A percentile compares a stretch with the other conserved stretches of the same genome.
Conservation (phyloP, 768 basidiomycete genomes). For the Gymnopilus dilepis region DNA sequence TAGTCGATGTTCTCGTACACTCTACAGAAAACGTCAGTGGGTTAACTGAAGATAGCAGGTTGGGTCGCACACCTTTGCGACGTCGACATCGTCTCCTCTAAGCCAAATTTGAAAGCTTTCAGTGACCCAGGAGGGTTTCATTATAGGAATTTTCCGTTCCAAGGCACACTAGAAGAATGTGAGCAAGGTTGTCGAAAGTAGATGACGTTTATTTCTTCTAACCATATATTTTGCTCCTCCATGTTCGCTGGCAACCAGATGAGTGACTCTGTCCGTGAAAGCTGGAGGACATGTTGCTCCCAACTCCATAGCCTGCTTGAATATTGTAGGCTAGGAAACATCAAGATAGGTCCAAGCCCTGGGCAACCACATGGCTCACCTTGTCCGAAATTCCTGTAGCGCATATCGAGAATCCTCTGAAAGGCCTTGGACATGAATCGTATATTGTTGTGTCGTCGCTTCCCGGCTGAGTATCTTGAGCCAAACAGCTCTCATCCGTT, state of each 20-base stretch:
- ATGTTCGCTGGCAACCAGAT: conserved; percentile 81
- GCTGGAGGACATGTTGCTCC: conserved; percentile 73
- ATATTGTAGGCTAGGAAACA: conserved; percentile 62
- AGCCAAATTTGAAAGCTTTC: conserved; percentile 78
- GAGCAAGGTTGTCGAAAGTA: conserved; percentile 3
- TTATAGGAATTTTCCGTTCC: conserved; percentile 78
- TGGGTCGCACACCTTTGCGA: conserved; percentile 54
- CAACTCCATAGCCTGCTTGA: conserved; percentile 79
- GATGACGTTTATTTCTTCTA: conserved; percentile 17
- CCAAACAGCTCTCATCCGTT: conserved; percentile 44
- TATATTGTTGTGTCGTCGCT: conserved; percentile 50
- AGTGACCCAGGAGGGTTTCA: conserved; percentile 77
- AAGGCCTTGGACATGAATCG: conserved; percentile 67
- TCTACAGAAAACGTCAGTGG: conserved; percentile 45
- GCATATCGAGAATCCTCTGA: conserved; percentile 68
- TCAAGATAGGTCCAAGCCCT: neutral
- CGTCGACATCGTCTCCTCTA: conserved; percentile 77
- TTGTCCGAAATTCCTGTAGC: conserved; percentile 84
- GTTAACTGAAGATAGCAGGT: neutral
- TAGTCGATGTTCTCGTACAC: conserved; percentile 62
- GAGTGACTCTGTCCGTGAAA: conserved; percentile 87
- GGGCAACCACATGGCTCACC: conserved; percentile 43
- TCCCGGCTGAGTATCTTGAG: conserved; percentile 53
- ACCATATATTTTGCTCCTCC: conserved; percentile 88
- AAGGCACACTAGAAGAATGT: conserved; percentile 70